These are phyloP conservation scores for Picea abies DNA, from an alignment of 83 land plant genomes.

Conservation along the genomic window DNA sequence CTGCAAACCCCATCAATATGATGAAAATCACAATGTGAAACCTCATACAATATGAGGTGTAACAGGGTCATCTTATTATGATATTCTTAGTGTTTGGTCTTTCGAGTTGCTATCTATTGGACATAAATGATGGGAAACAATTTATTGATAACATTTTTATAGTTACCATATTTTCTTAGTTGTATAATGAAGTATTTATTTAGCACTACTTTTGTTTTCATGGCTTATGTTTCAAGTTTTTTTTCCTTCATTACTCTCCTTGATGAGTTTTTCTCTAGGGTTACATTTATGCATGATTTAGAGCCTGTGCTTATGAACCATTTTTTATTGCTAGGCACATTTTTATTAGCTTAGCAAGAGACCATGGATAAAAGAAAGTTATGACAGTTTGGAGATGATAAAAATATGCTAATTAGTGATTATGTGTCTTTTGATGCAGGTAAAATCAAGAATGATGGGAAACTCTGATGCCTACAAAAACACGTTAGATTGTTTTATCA, in stretches of 20 bases:
- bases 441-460: conserved; percentile 99
- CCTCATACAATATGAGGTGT: too few relatives aligned
- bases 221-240: not conserved
- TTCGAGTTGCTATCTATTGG: not conserved
- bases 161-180: not conserved
- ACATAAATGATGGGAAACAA: not conserved
- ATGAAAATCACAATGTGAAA: too few relatives aligned
- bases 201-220: not conserved
- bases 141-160: not conserved
- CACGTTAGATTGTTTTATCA: conserved; percentile 92
- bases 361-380: not conserved
- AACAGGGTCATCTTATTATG: not conserved
- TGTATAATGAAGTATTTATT: not conserved
- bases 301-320: not conserved
- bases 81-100: not conserved
- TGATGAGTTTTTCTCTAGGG: not conserved
- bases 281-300: not conserved
- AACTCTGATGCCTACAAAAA: conserved; percentile 78
- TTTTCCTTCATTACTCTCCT: not conserved
- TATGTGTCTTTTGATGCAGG: conserved; percentile 42
- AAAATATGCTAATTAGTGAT: not conserved
- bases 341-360: not conserved
- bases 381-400: not conserved
- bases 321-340: not conserved
- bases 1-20: too few relatives aligned